Base-by-base conservation (phyloP, 768 basidiomycete species). In the Lepiota venenata region DNA sequence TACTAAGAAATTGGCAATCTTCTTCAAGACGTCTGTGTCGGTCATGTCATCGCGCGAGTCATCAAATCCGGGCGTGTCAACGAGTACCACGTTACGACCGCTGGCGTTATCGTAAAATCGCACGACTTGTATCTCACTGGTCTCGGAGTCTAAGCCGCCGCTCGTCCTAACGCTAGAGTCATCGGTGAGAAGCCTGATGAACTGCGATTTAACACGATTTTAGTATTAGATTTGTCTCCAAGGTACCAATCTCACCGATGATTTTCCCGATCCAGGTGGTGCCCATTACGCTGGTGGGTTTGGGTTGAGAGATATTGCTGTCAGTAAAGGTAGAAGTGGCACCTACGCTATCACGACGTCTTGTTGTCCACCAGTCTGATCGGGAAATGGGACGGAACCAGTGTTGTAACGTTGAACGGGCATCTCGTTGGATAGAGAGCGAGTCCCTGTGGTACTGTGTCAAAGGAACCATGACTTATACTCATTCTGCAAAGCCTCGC, bases 201-300 rank as follows among this genome's bases (percentile, higher is more conserved):
- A 32, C 32, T 32, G 32, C 10, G 2, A 32, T 9, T 32, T 7
- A 9, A 32, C 3, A 32, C 3, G 25, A 15, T 12, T 16, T 20
- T 15, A 18, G 22, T 42, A 7, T 42, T 11, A 42, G 32, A 3
- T 9, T 11, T 36, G 16, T 11, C 1, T 2, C 27, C 32, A 27
- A 21, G 21, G 29, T 20, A 1, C 12, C 20, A 16, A 3, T 56
- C 69, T 27, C 22, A 71, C 72, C 5, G 70, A 67, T 11, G 70
- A 67, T 58, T 74, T 74, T n/a, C 72, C 72, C 12, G 65, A 70
- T 22, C 72, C 72, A n/a, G 11, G 72, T 72, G 15, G 71, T 64
- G 3, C 72, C 72, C 70, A 74, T 71, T 2, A 74, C 65, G 1
- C 70, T 72, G 52, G 4, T 20, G 44, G 8, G 18, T 2, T 16